Evolutionary conservation across 2,329 filamentous ascomycete genomes (phyloP).

Genomic region (Celoporthe dispersa): DNA sequence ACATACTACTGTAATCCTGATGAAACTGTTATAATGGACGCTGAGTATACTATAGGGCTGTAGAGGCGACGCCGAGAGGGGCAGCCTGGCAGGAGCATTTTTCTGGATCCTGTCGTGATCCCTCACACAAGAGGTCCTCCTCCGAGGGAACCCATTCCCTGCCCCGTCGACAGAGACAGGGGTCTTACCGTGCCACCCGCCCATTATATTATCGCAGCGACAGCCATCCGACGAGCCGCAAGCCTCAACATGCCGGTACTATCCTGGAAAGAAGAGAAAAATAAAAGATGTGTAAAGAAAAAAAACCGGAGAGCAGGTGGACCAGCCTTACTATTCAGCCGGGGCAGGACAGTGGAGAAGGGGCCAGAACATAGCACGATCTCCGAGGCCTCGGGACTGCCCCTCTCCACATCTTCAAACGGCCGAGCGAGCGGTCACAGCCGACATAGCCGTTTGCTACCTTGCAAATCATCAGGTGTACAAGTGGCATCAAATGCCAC

Average conservation of each 20-base stretch:
- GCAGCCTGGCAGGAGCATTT: not conserved
- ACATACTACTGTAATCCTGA: not conserved
- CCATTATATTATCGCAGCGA: not conserved
- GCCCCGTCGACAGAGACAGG: not conserved
- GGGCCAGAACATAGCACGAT: not conserved
- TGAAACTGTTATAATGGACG: not conserved
- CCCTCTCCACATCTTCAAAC: not conserved
- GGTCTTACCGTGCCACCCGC: not conserved
- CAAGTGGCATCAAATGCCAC: not conserved
- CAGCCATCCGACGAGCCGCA: not conserved
- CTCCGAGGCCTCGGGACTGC: not conserved
- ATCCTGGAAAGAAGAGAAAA: too few species aligned
- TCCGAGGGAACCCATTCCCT: not conserved
- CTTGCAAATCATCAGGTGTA: not conserved
- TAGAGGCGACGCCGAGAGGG: not conserved
- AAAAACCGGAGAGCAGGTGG: not conserved
- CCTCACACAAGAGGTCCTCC: not conserved
- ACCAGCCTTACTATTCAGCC: not conserved
- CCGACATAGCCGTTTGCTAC: not conserved
- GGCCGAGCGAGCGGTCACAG: constrained; percentile 1
- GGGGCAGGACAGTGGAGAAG: not conserved
- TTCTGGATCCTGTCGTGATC: not conserved
- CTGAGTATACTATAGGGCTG: not conserved
- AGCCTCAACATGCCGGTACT: not conserved
- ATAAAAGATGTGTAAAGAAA: too few species aligned